Conservation (phyloP, 176 grass and related monocot species). For the Triticum turgidum region DNA sequence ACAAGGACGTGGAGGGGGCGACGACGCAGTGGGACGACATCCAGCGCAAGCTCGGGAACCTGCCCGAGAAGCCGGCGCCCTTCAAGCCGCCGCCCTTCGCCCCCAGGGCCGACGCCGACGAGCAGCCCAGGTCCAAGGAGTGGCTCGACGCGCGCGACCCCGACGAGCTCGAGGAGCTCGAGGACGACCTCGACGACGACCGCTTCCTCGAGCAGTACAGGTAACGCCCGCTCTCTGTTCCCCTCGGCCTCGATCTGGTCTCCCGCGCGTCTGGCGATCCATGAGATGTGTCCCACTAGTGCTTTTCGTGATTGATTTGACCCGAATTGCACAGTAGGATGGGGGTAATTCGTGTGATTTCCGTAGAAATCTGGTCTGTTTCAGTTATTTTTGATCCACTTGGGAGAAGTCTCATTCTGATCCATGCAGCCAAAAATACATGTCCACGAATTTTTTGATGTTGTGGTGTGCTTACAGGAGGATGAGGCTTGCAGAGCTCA, state of each 20-base stretch:
- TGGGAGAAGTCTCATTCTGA: too few relatives aligned
- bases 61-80: slow-evolving; percentile 74
- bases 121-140: slow-evolving; percentile 69
- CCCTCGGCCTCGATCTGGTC: background rate
- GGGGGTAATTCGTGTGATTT: background rate
- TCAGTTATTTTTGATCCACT: background rate
- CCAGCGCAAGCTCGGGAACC: slow-evolving; percentile 86
- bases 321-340: background rate
- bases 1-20: slow-evolving; percentile 93
- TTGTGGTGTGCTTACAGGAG: slow-evolving; percentile 47
- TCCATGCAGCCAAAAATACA: too few relatives aligned
- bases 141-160: slow-evolving; percentile 74
- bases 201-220: slow-evolving; percentile 98
- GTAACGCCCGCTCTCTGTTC: background rate
- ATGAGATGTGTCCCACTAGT: too few relatives aligned
- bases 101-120: slow-evolving; percentile 63
- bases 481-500: slow-evolving; percentile 83
- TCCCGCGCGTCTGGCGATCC: background rate
- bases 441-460: background rate
- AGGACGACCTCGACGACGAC: slow-evolving; percentile 88
- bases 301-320: background rate
- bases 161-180: slow-evolving; percentile 91
- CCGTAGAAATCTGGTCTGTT: background rate
- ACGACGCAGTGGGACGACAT: slow-evolving; percentile 97
- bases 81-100: slow-evolving; percentile 84